Percentiles rank a stretch among this genome's conserved stretches.
Evolutionary conservation across 176 grass and related monocot genomes (phyloP).

Genomic region (Leersia perrieri): DNA sequence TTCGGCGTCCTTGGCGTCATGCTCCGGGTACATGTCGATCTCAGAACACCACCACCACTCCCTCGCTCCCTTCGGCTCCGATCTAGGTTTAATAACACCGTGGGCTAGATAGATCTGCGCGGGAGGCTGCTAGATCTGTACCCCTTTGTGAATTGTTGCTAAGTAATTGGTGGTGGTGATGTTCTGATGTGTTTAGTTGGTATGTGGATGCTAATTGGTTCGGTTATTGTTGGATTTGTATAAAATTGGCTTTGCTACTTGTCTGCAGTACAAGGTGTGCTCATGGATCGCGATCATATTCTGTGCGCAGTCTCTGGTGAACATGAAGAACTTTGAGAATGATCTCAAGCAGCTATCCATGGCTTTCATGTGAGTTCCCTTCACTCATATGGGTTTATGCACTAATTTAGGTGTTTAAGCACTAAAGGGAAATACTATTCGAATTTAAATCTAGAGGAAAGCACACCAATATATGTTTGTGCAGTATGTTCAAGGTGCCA

Average conservation of each 20-base stretch:
- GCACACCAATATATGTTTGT: neutral
- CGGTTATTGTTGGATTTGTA: neutral
- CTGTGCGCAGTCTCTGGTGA: constrained; percentile 83
- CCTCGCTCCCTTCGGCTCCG: neutral
- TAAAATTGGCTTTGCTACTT: neutral
- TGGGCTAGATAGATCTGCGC: constrained; percentile 15
- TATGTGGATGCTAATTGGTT: neutral
- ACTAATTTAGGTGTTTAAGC: neutral
- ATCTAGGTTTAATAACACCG: neutral
- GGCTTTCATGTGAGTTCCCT: constrained; percentile 90
- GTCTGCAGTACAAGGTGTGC: constrained; percentile 89
- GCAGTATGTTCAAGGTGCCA: neutral
- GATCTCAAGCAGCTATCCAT: constrained; percentile 97
- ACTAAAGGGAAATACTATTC: neutral
- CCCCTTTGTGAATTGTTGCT: neutral
- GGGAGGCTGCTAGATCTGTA: constrained; percentile 26
- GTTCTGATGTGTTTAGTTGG: neutral
- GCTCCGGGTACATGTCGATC: constrained; percentile 57
- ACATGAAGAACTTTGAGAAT: constrained; percentile 98
- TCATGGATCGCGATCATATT: constrained; percentile 98
- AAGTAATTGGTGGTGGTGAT: neutral
- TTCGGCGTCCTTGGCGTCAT: constrained; percentile 90
- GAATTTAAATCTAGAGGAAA: neutral
- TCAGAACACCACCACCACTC: neutral
- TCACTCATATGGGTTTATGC: neutral